Evolutionary conservation across 345 rosid species (phyloP).

Genomic region (Clausena lansium): DNA sequence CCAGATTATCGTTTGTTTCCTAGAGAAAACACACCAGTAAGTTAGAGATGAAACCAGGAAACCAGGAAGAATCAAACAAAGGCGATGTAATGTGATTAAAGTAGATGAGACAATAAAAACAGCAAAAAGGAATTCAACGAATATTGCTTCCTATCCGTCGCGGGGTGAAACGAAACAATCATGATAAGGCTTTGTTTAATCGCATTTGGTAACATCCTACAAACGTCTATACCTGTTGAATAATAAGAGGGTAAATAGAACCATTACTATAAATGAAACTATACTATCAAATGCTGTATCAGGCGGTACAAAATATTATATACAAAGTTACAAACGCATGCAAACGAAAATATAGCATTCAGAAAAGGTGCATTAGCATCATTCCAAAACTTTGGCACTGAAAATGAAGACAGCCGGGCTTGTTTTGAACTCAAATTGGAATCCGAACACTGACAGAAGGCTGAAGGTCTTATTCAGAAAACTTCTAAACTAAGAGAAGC

Average conservation of each 20-base stretch:
- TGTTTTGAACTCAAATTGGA: background rate
- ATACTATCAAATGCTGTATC: background rate
- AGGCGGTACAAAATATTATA: background rate
- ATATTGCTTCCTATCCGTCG: background rate
- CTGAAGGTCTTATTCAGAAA: background rate
- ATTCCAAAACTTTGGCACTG: too few relatives aligned
- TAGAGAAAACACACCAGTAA: constrained; percentile 17
- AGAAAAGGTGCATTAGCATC: too few relatives aligned
- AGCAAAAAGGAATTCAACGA: background rate
- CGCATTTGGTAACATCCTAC: too few relatives aligned
- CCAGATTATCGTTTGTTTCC: constrained; percentile 87
- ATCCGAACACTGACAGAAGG: background rate
- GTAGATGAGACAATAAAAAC: background rate
- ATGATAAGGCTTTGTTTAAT: background rate
- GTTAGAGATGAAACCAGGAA: background rate
- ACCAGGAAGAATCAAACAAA: background rate
- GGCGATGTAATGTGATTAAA: background rate
- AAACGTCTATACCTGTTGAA: background rate
- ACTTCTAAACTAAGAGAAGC: background rate
- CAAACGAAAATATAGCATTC: background rate
- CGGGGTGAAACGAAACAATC: background rate
- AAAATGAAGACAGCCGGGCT: background rate
- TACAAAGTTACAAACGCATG: background rate
- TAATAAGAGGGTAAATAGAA: background rate
- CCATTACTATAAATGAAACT: background rate